These are phyloP conservation scores for Betula pendula DNA, from an alignment of 306 rosid genomes.

Conservation along the genomic window DNA sequence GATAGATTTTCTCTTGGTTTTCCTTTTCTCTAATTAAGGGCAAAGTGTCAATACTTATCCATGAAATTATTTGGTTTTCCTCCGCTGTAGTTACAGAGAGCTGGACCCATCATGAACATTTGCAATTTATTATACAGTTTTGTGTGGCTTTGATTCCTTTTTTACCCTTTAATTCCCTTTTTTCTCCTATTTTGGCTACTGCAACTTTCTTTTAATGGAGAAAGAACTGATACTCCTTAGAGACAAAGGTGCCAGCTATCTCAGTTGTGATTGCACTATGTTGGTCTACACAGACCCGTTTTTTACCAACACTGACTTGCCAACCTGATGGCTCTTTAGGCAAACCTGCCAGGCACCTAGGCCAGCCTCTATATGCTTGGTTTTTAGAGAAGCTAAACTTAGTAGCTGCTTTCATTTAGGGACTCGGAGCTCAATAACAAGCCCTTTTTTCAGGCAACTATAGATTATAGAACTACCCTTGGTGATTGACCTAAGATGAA, in stretches of 20 bases:
- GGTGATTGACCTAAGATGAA: not conserved
- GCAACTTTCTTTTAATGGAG: not conserved
- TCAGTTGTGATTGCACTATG: not conserved
- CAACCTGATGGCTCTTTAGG: not conserved
- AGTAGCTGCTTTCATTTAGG: not conserved
- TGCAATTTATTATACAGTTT: not conserved
- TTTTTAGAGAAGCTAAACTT: not conserved
- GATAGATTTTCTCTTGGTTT: slow-evolving; percentile 9
- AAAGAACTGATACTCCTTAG: not conserved
- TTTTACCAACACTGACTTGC: not conserved
- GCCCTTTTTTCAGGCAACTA: not conserved
- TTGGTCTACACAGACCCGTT: not conserved
- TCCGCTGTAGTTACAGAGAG: not conserved
- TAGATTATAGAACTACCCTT: not conserved
- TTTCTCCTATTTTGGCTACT: not conserved
- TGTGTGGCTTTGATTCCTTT: not conserved
- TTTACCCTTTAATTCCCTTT: not conserved
- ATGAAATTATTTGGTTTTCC: not conserved
- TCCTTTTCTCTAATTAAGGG: slow-evolving; percentile 8
- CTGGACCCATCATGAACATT: not conserved
- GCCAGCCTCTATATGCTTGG: not conserved
- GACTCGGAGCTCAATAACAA: not conserved
- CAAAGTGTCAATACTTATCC: not conserved
- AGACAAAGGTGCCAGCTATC: not conserved
- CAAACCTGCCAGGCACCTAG: not conserved